These are phyloP conservation scores for Dactylellina leptospora DNA, from an alignment of 2,329 filamentous ascomycete species.

Conservation along the genomic window DNA sequence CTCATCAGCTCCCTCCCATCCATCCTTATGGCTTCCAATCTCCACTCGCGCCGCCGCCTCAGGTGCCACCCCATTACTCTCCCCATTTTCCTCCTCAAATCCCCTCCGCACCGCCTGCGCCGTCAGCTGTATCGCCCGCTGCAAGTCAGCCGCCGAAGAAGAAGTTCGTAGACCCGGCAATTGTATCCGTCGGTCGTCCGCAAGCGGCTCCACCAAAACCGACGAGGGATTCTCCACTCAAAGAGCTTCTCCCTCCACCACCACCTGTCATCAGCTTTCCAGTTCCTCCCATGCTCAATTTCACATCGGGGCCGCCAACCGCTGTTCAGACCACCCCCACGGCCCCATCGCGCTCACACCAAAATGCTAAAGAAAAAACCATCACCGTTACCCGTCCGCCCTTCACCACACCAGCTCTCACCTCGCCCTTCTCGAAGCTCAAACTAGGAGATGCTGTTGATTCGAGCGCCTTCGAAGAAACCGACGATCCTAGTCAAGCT, in stretches of 20 bases:
- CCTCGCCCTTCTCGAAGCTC: constrained; percentile 54
- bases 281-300: constrained; percentile 13
- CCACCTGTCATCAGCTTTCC: constrained; percentile 35
- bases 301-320: constrained; percentile 10
- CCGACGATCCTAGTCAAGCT: constrained; percentile 55
- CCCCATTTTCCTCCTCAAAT: constrained; percentile 37
- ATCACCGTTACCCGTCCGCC: constrained; percentile 27
- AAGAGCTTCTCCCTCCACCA: constrained; percentile 26
- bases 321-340: constrained; percentile 19
- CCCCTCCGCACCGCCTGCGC: not conserved
- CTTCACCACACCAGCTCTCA: constrained; percentile 38
- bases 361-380: constrained; percentile 1
- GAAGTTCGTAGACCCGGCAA: constrained; percentile 56
- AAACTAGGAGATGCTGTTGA: constrained; percentile 55
- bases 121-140: constrained; percentile 28
- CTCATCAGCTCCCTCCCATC: constrained; percentile 5
- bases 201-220: constrained; percentile 22
- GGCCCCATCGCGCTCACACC: not conserved
- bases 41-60: not conserved
- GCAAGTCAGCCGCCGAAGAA: constrained; percentile 39
- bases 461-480: constrained; percentile 57
- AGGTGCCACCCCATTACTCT: constrained; percentile 10
- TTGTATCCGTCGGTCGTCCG: constrained; percentile 55
- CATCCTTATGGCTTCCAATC: constrained; percentile 27
- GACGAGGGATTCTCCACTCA: constrained; percentile 15